Conservation (phyloP, 2,329 filamentous ascomycete species). For the Trichoderma cornu-damae region DNA sequence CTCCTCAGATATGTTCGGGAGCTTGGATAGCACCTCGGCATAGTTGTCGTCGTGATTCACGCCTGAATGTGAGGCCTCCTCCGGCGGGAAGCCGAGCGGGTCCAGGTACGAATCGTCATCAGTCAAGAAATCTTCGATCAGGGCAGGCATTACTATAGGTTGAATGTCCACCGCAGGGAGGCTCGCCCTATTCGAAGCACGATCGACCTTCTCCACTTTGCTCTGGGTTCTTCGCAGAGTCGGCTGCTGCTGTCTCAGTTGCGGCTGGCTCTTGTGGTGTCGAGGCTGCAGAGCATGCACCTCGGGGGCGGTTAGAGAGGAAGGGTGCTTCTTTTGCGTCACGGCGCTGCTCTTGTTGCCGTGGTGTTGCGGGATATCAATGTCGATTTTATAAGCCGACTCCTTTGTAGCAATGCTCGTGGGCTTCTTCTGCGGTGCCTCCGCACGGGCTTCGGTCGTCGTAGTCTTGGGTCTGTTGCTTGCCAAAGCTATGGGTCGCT, state of each 20-base stretch:
- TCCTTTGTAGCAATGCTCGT: slow-evolving; percentile 19
- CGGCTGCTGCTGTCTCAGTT: slow-evolving; percentile 42
- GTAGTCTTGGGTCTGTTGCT: slow-evolving; percentile 23
- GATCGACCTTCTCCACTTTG: slow-evolving; percentile 31
- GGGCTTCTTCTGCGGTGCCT: slow-evolving; percentile 27
- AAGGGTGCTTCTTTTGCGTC: slow-evolving; percentile 14
- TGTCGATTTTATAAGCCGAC: slow-evolving; percentile 22
- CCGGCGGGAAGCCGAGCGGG: slow-evolving; percentile 25
- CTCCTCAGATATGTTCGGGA: slow-evolving; percentile 32
- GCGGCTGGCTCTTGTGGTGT: slow-evolving; percentile 51
- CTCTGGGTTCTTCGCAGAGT: slow-evolving; percentile 43
- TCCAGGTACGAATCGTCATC: slow-evolving; percentile 28
- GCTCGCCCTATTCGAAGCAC: not conserved
- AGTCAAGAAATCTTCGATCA: slow-evolving; percentile 21
- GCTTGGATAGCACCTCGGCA: slow-evolving; percentile 26
- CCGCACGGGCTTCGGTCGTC: slow-evolving; percentile 25
- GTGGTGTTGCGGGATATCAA: slow-evolving; percentile 20
- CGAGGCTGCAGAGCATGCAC: slow-evolving; percentile 36
- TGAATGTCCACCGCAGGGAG: not conserved
- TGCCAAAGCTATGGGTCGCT: slow-evolving; percentile 25
- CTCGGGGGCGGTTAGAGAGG: slow-evolving; percentile 21
- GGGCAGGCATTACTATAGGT: not conserved
- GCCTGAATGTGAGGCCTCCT: slow-evolving; percentile 25
- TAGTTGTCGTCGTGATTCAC: slow-evolving; percentile 26
- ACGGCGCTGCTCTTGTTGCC: slow-evolving; percentile 16